Percentiles rank a stretch among this genome's conserved stretches.
Evolutionary conservation across 1,284 basidiomycete species (phyloP).

Genomic region (Moniliophthora roreri): DNA sequence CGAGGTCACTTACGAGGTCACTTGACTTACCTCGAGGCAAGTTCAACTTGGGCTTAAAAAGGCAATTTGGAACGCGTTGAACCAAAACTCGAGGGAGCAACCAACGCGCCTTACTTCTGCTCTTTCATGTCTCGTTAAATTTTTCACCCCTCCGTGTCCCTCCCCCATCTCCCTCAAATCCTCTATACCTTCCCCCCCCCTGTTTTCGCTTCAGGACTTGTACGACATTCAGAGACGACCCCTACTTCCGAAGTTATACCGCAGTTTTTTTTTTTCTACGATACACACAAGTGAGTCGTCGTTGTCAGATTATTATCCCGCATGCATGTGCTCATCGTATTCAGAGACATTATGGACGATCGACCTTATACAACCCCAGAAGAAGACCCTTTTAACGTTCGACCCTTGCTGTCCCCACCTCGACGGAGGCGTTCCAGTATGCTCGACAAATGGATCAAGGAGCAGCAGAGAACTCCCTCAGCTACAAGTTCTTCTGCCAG

Average conservation of each 20-base stretch:
- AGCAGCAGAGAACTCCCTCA: conserved; percentile 44
- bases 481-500: conserved; percentile 5
- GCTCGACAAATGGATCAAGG: conserved; percentile 67
- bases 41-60: not conserved
- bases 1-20: not conserved
- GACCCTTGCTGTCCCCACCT: conserved; percentile 32
- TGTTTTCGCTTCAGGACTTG: too few relatives aligned
- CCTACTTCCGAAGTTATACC: not conserved
- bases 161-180: not conserved
- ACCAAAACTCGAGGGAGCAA: too few relatives aligned
- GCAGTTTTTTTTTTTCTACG: not conserved
- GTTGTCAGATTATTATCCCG: too few relatives aligned
- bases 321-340: too few relatives aligned
- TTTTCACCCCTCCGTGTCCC: not conserved
- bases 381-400: conserved; percentile 47
- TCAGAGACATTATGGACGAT: conserved; percentile 25
- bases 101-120: too few relatives aligned
- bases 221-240: too few relatives aligned
- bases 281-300: not conserved
- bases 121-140: too few relatives aligned
- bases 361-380: conserved; percentile 46
- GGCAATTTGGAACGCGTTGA: conserved; percentile 3
- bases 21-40: conserved; percentile 4
- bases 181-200: not conserved
- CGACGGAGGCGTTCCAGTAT: conserved; percentile 52